Evolutionary conservation across 768 basidiomycete genomes (phyloP), one percentile per base, ranked within the genome.

Genomic region (Amanita rubescens): DNA sequence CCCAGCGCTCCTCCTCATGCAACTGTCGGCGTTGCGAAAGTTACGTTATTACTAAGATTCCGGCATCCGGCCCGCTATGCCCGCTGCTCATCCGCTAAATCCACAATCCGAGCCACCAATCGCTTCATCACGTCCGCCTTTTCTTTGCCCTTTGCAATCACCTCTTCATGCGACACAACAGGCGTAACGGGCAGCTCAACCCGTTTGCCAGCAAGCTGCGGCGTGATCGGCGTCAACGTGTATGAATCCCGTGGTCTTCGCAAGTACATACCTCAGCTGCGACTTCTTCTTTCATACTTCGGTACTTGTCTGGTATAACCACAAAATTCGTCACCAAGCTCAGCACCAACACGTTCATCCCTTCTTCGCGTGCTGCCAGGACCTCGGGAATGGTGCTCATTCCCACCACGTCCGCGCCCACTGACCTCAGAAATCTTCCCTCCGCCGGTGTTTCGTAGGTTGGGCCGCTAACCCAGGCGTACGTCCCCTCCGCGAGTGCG

Each of bases 381-480:
- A 94, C 92, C 68, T 94, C 92, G 0, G 91, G 92, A 14, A 94
- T 80, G 0, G 93, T 94, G 59, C 88, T 91, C 92, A 94, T 94
- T 1, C 92, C 92, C 1, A 94, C 92, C n/a, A 93, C 87, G 60
- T 91, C 90, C 1, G 86, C 92, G 3, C 92, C 92, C 0, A 80
- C 82, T 7, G 70, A 68, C 14, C 86, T 71, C 37, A 94, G 70
- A 69, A 93, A 83, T 45, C 84, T 74, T 30, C 90, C 92, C 60
- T 95, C 92, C 0, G 90, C 91, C 2, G 87, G 82, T 0, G 88
- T 90, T 69, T 94, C 92, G 63, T 94, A 94, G 7, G 90, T 88
- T 12, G 93, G 92, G 0, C 93, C 92, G 27, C 82, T 78, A 43
- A 94, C 92, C 88, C 90, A 94, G 1, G 90, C 90, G 59, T 94